phyloP scores from a whole-genome alignment of 305 asterid genomes.

The Ilex paraguariensis region DNA sequence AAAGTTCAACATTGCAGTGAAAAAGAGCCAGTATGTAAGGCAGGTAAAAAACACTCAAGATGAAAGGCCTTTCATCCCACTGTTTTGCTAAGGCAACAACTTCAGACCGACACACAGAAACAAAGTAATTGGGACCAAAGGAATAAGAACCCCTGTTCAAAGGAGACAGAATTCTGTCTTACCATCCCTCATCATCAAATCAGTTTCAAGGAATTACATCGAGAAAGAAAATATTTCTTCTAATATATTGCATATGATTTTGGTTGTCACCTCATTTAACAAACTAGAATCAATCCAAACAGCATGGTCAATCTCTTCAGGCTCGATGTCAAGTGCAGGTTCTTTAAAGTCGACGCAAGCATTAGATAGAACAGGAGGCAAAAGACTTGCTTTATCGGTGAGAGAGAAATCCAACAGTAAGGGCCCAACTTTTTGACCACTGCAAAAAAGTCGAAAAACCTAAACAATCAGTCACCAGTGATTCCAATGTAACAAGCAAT shows the following conservation, averaged over 20 bases:
- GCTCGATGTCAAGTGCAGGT: constrained; percentile 27
- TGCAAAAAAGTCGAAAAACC: constrained; percentile 19
- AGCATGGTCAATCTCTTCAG: constrained; percentile 26
- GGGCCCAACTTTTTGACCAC: constrained; percentile 66
- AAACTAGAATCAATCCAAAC: constrained; percentile 27
- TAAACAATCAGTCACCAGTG: background rate
- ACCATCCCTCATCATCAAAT: background rate
- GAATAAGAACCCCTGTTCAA: no score
- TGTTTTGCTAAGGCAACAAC: no score
- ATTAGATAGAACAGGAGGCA: constrained; percentile 12
- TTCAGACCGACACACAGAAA: no score
- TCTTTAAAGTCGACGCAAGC: constrained; percentile 21
- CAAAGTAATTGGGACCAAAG: no score
- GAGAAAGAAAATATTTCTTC: background rate
- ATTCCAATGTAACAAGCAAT: background rate
- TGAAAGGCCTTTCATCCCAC: no score
- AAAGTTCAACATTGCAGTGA: no score
- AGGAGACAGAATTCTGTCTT: no score
- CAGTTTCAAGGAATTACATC: background rate
- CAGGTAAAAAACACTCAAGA: no score
- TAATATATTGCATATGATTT: constrained; percentile 1
- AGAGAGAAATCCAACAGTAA: constrained; percentile 25
- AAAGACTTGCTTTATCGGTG: constrained; percentile 14
- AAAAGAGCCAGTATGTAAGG: no score
- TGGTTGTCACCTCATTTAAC: constrained; percentile 39